Percentiles rank a stretch among this genome's conserved stretches.
These are phyloP conservation scores for Bipolaris zeicola DNA, from an alignment of 2,329 filamentous ascomycete species.

Conservation along the genomic window DNA sequence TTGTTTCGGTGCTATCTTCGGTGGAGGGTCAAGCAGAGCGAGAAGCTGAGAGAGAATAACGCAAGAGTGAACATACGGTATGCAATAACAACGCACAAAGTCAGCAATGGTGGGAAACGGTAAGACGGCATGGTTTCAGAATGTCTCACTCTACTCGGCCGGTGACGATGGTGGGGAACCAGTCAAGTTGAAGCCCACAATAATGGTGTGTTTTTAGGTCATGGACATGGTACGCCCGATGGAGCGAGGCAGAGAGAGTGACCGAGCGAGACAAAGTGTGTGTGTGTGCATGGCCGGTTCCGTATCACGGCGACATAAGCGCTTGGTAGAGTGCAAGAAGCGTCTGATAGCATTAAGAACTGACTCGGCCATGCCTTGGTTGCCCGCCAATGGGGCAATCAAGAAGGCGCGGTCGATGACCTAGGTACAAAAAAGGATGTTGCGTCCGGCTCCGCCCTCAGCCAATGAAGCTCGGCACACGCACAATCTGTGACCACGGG, in stretches of 20 bases:
- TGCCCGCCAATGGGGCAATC: conserved; percentile 12
- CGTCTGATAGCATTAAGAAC: conserved; percentile 16
- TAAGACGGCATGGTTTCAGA: neutral
- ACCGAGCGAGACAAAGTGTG: neutral
- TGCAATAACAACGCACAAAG: neutral
- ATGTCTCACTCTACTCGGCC: neutral
- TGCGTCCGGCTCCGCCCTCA: conserved; percentile 7
- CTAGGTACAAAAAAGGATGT: conserved; percentile 7
- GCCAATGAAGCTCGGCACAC: conserved; percentile 14
- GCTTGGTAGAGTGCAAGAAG: conserved; percentile 9
- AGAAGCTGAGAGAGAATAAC: neutral
- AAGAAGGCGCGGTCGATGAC: conserved; percentile 5
- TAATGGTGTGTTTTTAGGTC: neutral
- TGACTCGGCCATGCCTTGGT: conserved; percentile 6
- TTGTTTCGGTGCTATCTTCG: neutral
- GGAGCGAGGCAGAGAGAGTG: neutral
- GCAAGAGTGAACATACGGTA: neutral
- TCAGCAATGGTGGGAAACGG: neutral
- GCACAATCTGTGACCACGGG: conserved; percentile 11
- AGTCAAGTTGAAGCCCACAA: neutral
- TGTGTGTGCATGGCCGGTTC: neutral
- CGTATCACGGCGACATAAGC: conserved; percentile 19
- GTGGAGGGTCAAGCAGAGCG: neutral
- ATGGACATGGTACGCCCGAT: neutral
- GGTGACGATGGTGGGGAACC: neutral